These are phyloP conservation scores for Hordeum vulgare DNA, from an alignment of 176 grass and related monocot genomes.

Conservation along the genomic window MorexV3_pseudomolecules_assembly NC_058524.1:205178076-205178575, in stretches of 20 bases:
- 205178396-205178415: background rate
- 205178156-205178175: background rate
- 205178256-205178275: background rate
- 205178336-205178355: slow-evolving; percentile 67
- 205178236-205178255: background rate
- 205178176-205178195: background rate
- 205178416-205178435: background rate
- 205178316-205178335: slow-evolving; percentile 59
- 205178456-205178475: background rate
- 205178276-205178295: slow-evolving; percentile 52
- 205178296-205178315: slow-evolving; percentile 71
- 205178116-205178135: too few species aligned
- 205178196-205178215: background rate
- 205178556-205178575: background rate
- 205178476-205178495: background rate
- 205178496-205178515: background rate
- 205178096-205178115: too few species aligned
- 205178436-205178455: background rate
- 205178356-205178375: background rate
- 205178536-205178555: background rate
- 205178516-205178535: background rate
- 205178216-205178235: background rate
- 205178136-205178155: background rate
- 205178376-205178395: background rate
- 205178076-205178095: too few species aligned